phyloP scores from a whole-genome alignment of 139 green algal species.

The Desmodesmus armatus region DNA sequence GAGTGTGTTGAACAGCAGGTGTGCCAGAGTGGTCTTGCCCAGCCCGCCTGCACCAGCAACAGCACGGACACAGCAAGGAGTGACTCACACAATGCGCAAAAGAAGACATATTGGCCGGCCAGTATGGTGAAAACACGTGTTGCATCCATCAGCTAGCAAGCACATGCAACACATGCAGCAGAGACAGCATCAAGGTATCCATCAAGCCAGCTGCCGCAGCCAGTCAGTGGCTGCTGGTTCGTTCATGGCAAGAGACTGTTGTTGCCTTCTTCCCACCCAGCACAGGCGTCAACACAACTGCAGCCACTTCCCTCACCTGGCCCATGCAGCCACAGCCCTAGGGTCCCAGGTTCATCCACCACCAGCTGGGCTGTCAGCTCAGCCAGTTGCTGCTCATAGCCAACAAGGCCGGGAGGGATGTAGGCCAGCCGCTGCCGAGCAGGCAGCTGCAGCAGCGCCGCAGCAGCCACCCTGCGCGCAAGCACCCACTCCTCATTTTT shows the following conservation, averaged over 20 bases:
- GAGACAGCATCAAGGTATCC: too few relatives aligned
- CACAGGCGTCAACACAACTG: too few relatives aligned
- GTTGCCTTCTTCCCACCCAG: too few relatives aligned
- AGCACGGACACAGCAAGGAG: too few relatives aligned
- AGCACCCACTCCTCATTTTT: background rate
- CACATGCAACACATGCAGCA: too few relatives aligned
- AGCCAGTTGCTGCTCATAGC: background rate
- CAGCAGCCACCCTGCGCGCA: background rate
- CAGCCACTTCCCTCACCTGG: background rate
- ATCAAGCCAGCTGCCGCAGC: too few relatives aligned
- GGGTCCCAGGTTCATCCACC: background rate
- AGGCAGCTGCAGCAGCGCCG: background rate
- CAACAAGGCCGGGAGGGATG: background rate
- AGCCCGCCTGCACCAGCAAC: background rate
- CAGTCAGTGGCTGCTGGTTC: too few relatives aligned
- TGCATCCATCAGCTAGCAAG: too few relatives aligned
- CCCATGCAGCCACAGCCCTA: background rate
- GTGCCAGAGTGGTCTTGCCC: background rate
- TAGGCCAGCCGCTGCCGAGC: background rate
- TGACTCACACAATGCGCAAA: too few relatives aligned
- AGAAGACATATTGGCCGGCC: too few relatives aligned
- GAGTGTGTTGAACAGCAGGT: background rate
- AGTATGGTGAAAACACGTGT: too few relatives aligned
- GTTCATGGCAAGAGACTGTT: too few relatives aligned
- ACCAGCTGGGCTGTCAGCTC: background rate